These are phyloP conservation scores for Arbutus unedo DNA, from an alignment of 148 eudicot species.

Conservation along the genomic window DNA sequence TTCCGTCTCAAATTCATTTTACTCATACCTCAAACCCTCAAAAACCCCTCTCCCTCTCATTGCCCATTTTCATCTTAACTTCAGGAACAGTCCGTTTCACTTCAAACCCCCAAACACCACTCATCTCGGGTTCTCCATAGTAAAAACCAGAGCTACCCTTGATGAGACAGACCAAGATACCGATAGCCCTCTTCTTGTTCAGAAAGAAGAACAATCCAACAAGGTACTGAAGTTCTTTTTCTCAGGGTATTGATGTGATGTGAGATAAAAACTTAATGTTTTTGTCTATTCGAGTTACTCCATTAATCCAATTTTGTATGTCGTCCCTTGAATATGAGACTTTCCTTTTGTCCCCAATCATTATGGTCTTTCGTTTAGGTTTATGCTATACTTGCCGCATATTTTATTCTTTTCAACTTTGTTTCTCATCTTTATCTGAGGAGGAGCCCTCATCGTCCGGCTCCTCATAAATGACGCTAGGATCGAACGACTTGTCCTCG, in stretches of 20 bases:
- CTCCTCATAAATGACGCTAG: too few species aligned
- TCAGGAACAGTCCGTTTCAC: neutral
- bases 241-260: neutral
- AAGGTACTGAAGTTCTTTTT: constrained; percentile 17
- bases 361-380: too few species aligned
- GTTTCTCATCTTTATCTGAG: neutral
- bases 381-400: neutral
- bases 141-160: constrained; percentile 26
- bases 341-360: neutral
- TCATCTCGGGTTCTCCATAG: constrained; percentile 6
- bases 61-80: constrained; percentile 6
- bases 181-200: constrained; percentile 28
- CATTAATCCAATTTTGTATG: neutral
- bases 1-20: constrained; percentile 12
- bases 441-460: too few species aligned
- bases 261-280: neutral
- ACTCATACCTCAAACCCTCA: constrained; percentile 16
- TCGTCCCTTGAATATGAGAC: neutral
- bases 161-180: constrained; percentile 25
- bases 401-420: neutral
- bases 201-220: constrained; percentile 25
- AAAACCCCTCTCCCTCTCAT: constrained; percentile 10
- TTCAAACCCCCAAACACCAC: constrained; percentile 12
- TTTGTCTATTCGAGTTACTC: neutral
- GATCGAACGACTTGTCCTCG: too few species aligned